Evolutionary conservation across 139 green algal species (phyloP).

Genomic region (Zygnema cylindricum): DNA sequence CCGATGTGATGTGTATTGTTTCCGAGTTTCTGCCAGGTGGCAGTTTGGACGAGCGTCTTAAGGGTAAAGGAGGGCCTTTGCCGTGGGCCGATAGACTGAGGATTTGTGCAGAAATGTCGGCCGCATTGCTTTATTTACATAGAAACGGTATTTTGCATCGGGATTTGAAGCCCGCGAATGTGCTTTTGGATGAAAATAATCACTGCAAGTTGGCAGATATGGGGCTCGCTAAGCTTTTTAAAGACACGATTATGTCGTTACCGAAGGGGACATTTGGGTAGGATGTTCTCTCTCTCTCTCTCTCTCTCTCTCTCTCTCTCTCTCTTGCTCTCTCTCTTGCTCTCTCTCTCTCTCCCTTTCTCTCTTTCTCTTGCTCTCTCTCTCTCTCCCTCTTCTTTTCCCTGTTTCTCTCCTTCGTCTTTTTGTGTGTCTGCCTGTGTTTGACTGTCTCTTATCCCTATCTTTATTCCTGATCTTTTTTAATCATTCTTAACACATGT

Average conservation of each 20-base stretch:
- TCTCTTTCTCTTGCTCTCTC: too few relatives aligned
- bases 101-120: slow-evolving; percentile 26
- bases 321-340: too few relatives aligned
- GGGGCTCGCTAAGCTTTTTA: slow-evolving; percentile 24
- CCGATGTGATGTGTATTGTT: slow-evolving; percentile 65
- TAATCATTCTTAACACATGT: too few relatives aligned
- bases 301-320: too few relatives aligned
- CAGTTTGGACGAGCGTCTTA: slow-evolving; percentile 63
- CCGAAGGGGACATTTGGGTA: neutral
- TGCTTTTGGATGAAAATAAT: slow-evolving; percentile 37
- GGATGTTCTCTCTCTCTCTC: too few relatives aligned
- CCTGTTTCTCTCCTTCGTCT: too few relatives aligned
- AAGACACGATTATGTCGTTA: neutral
- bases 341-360: too few relatives aligned
- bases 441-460: too few relatives aligned
- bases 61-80: slow-evolving; percentile 14
- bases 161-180: slow-evolving; percentile 46
- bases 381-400: too few relatives aligned
- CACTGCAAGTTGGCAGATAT: slow-evolving; percentile 40
- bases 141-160: slow-evolving; percentile 32
- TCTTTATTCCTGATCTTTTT: too few relatives aligned
- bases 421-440: too few relatives aligned
- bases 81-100: slow-evolving; percentile 26
- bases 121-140: slow-evolving; percentile 37
- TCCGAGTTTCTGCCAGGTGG: slow-evolving; percentile 66